phyloP scores from a whole-genome alignment of 148 eudicot genomes.

The Rheum nobile region DNA sequence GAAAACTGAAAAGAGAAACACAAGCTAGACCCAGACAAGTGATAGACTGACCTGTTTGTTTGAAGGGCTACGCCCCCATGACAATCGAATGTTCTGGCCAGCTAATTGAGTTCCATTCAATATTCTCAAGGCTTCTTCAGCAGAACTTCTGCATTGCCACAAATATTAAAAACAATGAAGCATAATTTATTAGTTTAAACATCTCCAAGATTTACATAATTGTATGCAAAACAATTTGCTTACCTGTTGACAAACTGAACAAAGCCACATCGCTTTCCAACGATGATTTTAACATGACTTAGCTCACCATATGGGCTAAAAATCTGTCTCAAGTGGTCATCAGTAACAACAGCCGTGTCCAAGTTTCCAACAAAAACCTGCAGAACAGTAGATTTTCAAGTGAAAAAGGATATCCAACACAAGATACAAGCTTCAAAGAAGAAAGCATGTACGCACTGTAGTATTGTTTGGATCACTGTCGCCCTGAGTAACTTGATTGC shows the following conservation, averaged over 20 bases:
- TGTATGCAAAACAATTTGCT: background rate
- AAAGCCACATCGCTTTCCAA: slow-evolving; percentile 91
- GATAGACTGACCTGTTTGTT: slow-evolving; percentile 50
- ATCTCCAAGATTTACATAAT: background rate
- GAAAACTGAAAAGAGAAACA: background rate
- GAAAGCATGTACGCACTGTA: slow-evolving; percentile 51
- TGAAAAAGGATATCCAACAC: slow-evolving; percentile 9
- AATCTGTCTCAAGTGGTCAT: slow-evolving; percentile 69
- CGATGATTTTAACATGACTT: slow-evolving; percentile 80
- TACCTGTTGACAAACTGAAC: slow-evolving; percentile 87
- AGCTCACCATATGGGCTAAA: slow-evolving; percentile 70
- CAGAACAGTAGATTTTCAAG: slow-evolving; percentile 2
- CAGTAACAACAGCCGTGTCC: slow-evolving; percentile 69
- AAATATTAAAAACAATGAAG: background rate
- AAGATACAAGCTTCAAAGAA: background rate
- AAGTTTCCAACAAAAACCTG: slow-evolving; percentile 93
- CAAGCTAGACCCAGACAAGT: background rate
- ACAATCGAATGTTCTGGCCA: slow-evolving; percentile 76
- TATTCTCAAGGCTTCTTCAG: slow-evolving; percentile 65
- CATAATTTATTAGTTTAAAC: background rate
- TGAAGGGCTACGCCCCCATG: slow-evolving; percentile 95
- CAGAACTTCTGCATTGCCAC: slow-evolving; percentile 41
- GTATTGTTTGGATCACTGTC: slow-evolving; percentile 95
- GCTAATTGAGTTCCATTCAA: slow-evolving; percentile 71
- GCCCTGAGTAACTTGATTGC: slow-evolving; percentile 50